Evolutionary conservation across 148 eudicot genomes (phyloP).

Genomic region (Linanthus parryae): DNA sequence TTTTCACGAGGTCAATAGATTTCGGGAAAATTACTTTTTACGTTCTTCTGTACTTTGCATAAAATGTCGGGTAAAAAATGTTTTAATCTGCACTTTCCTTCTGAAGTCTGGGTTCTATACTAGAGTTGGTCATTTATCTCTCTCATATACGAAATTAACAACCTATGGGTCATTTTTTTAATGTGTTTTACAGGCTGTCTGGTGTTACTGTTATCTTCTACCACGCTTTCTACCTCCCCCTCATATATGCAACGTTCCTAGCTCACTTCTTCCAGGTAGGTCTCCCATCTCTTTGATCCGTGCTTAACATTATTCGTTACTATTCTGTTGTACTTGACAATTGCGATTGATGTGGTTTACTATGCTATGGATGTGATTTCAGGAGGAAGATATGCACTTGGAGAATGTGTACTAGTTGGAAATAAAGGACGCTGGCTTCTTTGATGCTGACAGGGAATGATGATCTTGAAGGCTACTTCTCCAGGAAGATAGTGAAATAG

Average conservation of each 20-base stretch:
- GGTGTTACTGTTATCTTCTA: constrained; percentile 53
- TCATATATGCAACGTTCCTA: constrained; percentile 53
- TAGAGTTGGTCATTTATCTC: too few species aligned
- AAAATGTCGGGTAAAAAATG: too few species aligned
- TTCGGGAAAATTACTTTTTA: too few species aligned
- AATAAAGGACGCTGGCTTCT: constrained; percentile 80
- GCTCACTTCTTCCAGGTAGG: constrained; percentile 79
- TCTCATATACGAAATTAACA: too few species aligned
- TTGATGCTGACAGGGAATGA: constrained; percentile 62
- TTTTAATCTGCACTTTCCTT: too few species aligned
- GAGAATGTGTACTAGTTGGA: constrained; percentile 72
- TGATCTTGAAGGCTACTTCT: too few species aligned
- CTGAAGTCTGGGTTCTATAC: too few species aligned
- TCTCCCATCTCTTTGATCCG: background rate
- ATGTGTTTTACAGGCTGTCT: constrained; percentile 42
- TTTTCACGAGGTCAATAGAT: too few species aligned
- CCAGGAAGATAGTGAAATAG: too few species aligned
- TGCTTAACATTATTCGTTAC: background rate
- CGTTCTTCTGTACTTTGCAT: too few species aligned
- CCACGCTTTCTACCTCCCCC: constrained; percentile 67
- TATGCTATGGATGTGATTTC: constrained; percentile 6
- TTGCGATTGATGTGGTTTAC: background rate
- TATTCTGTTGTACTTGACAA: too few species aligned
- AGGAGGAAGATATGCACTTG: constrained; percentile 65
- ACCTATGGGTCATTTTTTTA: background rate